A percentile compares a stretch with the other conserved stretches of the same genome.
Conservation (phyloP, 495 filamentous ascomycete genomes). For the Aspergillus funiculosus region DNA sequence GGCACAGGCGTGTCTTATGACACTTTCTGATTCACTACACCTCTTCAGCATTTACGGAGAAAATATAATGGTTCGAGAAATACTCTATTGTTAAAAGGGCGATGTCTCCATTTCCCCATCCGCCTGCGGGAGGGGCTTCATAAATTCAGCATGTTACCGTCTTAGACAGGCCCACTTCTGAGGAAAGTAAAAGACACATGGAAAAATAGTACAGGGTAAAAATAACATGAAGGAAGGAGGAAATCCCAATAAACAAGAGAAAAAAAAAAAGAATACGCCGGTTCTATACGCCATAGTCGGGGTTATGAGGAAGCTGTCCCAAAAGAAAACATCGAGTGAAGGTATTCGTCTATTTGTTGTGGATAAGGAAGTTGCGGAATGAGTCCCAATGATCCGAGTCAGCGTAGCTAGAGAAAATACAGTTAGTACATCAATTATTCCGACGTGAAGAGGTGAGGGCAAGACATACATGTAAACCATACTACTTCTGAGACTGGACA, state of each 20-base stretch:
- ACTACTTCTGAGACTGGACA: conserved; percentile 84
- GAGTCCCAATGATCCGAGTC: conserved; percentile 81
- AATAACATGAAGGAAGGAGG: conserved; percentile 8
- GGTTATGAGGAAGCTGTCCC: conserved; percentile 11
- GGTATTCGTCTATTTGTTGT: conserved; percentile 63
- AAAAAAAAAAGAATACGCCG: conserved; percentile 15
- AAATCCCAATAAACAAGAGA: conserved; percentile 10
- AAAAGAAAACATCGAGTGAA: conserved; percentile 6
- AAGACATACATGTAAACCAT: conserved; percentile 93
- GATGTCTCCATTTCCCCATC: conserved; percentile 2
- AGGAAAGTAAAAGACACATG: neutral
- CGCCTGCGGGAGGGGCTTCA: conserved; percentile 8
- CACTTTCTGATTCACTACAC: no score
- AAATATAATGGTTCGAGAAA: neutral
- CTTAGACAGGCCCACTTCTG: neutral
- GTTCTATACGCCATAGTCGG: conserved; percentile 32
- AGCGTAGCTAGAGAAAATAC: conserved; percentile 46
- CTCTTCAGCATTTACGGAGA: no score
- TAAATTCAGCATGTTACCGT: neutral
- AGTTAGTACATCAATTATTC: conserved; percentile 12
- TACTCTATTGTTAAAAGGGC: neutral
- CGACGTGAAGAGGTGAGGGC: neutral
- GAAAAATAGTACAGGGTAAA: conserved; percentile 25
- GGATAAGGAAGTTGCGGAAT: conserved; percentile 68
- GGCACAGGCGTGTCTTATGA: no score